Base-by-base conservation (phyloP, 495 filamentous ascomycete species). In the Paragyromitra xinjiangensis region DNA sequence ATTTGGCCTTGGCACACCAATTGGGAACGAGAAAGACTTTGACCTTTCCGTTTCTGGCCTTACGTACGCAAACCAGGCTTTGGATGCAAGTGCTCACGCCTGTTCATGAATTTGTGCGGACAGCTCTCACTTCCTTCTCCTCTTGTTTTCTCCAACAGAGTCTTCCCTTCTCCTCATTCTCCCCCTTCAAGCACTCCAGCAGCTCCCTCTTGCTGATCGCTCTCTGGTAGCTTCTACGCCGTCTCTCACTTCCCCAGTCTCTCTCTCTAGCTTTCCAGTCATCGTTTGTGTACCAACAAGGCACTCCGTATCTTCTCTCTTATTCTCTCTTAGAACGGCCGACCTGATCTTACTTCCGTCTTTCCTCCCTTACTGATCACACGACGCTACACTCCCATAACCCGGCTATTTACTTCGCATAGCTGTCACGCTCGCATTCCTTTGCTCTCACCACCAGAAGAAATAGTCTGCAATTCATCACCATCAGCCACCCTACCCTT, bases 1-100 rank as follows among this genome's bases (percentile, higher is more conserved):
- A 72, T 78, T 79, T 53, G 53, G 44, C 45, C 74, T 79, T 79
- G 74, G 77, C 77, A n/a, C n/a, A 19, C 77, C 65, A 78, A 78
- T 79, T 22, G 22, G 34, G 34, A 42, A 2, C 9, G 58, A 29
- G 19, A 59, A 11, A 19, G 3, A 40, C 53, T 19, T 42, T 11
- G n/a, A 58, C 50, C 22, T 50, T 79, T 48, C 77, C 42, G 24
- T 26, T 66, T 73, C 64, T 48, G 44, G 37, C 45, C 64, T 63
- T 77, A 77, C 64, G n/a, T 70, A 70, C 51, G 58, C 56, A 76
- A 64, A 44, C 71, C 45, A 64, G 51, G 64, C 63, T 40, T 37
- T 42, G 62, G 65, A 64, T 51, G 62, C 65, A 75, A 69, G 53
- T 75, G 64, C 34, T 45, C 42, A 39, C 55, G 19, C 24, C 12